These are phyloP conservation scores for Groenewaldozyma auringiensis DNA, from an alignment of 1,139 yeast species.

Conservation along the genomic window DNA sequence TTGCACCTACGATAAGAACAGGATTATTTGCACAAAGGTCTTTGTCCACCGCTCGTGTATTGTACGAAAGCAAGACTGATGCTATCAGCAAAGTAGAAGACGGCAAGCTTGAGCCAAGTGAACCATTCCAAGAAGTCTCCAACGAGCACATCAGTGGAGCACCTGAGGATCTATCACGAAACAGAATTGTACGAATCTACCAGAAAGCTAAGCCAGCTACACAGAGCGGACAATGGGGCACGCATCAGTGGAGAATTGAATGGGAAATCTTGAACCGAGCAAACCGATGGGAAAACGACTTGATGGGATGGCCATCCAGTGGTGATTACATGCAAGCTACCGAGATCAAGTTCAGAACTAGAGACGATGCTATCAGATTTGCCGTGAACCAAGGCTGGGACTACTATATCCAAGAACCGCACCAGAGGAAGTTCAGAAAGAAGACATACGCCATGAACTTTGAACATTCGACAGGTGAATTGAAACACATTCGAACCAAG, in stretches of 20 bases:
- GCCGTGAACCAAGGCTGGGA: conserved; percentile 84
- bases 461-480: conserved; percentile 59
- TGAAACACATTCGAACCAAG: conserved; percentile 79
- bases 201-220: conserved; percentile 77
- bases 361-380: conserved; percentile 70
- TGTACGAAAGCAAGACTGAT: neutral
- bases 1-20: neutral
- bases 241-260: conserved; percentile 63
- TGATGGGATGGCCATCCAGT: conserved; percentile 78
- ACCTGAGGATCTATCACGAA: conserved; percentile 53
- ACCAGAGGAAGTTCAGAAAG: conserved; percentile 61
- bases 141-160: conserved; percentile 76
- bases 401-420: conserved; percentile 76
- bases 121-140: conserved; percentile 23
- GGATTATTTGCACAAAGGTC: neutral
- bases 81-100: neutral
- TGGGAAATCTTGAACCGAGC: conserved; percentile 78
- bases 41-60: neutral
- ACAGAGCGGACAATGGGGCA: conserved; percentile 51
- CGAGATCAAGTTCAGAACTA: conserved; percentile 64
- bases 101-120: conserved; percentile 4
- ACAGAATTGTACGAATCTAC: conserved; percentile 68
- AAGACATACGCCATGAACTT: conserved; percentile 73
- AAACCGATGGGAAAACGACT: conserved; percentile 83
- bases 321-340: conserved; percentile 86